A percentile compares a stretch with the other conserved stretches of the same genome.
Evolutionary conservation across 2,329 filamentous ascomycete species (phyloP).

Genomic region (Daldinia sp.): DNA sequence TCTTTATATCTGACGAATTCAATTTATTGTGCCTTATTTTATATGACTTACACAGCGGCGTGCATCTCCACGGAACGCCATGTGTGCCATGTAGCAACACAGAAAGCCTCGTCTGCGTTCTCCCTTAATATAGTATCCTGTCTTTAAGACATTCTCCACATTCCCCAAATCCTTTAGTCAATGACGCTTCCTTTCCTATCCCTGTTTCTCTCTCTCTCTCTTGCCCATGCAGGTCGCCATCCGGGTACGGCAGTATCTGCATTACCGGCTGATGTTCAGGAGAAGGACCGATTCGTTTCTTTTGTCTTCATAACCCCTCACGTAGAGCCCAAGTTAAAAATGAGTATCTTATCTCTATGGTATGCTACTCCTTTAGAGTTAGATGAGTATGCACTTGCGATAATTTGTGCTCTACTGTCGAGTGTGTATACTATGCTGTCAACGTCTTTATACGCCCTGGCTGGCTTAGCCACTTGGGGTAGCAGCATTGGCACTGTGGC

Average conservation of each 20-base stretch:
- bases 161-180: conserved; percentile 28
- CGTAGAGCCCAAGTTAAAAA: conserved; percentile 12
- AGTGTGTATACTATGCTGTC: conserved; percentile 27
- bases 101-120: not conserved
- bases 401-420: conserved; percentile 6
- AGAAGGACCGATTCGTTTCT: conserved; percentile 28
- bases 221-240: conserved; percentile 3
- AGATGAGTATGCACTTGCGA: conserved; percentile 1
- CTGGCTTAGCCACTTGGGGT: conserved; percentile 19
- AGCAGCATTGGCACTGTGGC: conserved; percentile 16
- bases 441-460: conserved; percentile 22
- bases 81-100: no score
- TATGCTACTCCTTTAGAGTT: not conserved
- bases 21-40: not conserved
- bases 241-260: conserved; percentile 16
- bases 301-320: conserved; percentile 25
- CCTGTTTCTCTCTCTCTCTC: conserved; percentile 8
- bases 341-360: conserved; percentile 25
- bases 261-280: conserved; percentile 20
- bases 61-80: no score
- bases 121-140: not conserved
- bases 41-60: not conserved
- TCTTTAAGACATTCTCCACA: conserved; percentile 20
- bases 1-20: no score
- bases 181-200: conserved; percentile 8